These are phyloP conservation scores for Mariannaea sp. DNA, from an alignment of 2,329 filamentous ascomycete genomes.

Conservation along the genomic window DNA sequence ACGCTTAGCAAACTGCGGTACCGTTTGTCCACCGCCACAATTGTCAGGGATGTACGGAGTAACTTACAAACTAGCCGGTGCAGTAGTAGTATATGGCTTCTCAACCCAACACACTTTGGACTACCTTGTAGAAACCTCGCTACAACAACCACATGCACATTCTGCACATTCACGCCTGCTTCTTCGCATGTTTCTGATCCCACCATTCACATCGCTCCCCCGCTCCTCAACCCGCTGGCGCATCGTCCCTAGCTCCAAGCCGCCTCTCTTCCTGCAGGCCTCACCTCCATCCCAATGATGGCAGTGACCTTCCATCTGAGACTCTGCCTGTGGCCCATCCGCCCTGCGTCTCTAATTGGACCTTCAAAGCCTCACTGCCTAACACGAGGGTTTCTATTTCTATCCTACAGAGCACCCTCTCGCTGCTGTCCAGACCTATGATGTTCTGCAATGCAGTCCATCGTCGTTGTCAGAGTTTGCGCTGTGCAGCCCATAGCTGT, in stretches of 20 bases:
- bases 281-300: background rate
- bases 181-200: background rate
- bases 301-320: background rate
- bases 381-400: constrained; percentile 20
- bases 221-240: constrained; percentile 6
- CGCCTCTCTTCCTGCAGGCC: background rate
- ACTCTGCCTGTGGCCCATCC: background rate
- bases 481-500: background rate
- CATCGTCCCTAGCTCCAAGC: background rate
- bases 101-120: no score
- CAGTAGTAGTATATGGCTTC: no score
- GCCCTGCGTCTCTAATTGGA: constrained; percentile 2
- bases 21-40: background rate
- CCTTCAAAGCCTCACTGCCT: constrained; percentile 10
- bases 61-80: no score
- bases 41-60: no score
- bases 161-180: no score
- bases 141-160: constrained; percentile 2
- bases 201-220: constrained; percentile 14
- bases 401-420: constrained; percentile 6
- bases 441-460: background rate
- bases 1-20: background rate
- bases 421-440: background rate
- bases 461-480: background rate
- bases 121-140: background rate